Evolutionary conservation across 1,284 basidiomycete genomes (phyloP).

Genomic region (Ustilago sp.): DNA sequence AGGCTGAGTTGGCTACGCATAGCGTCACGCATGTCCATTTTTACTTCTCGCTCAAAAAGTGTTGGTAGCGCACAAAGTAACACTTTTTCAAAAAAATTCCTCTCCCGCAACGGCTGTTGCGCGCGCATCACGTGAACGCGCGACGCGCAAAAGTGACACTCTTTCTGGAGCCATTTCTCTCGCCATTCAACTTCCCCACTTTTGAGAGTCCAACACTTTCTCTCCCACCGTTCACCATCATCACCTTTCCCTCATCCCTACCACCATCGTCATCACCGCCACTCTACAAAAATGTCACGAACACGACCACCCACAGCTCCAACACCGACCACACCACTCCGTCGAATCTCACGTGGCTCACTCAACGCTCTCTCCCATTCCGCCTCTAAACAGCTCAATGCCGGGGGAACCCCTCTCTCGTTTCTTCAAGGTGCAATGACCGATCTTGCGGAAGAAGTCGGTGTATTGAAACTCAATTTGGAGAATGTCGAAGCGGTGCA

Average conservation of each 20-base stretch:
- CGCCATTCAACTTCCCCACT: neutral
- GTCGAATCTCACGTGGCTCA: conserved; percentile 89
- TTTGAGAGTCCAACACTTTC: conserved; percentile 12
- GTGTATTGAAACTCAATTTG: conserved; percentile 81
- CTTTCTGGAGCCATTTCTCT: neutral
- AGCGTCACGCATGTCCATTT: neutral
- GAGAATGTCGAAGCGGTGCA: conserved; percentile 79
- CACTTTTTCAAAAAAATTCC: conserved; percentile 4
- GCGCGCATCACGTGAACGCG: conserved; percentile 44
- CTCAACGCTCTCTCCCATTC: conserved; percentile 80
- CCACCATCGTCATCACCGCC: neutral
- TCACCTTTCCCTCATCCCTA: conserved; percentile 2
- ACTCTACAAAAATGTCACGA: conserved; percentile 25
- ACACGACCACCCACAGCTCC: conserved; percentile 23
- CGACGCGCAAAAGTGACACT: conserved; percentile 47
- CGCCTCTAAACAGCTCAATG: conserved; percentile 69
- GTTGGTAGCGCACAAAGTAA: conserved; percentile 14
- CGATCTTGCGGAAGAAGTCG: conserved; percentile 88
- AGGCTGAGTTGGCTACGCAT: conserved; percentile 5
- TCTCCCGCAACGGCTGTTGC: neutral
- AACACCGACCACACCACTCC: conserved; percentile 77
- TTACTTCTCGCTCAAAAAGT: neutral
- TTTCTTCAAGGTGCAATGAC: conserved; percentile 85
- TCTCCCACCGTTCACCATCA: conserved; percentile 8
- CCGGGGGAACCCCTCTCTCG: conserved; percentile 77